Evolutionary conservation across 768 basidiomycete genomes (phyloP).

Genomic region (Boletus subcaerulescens): DNA sequence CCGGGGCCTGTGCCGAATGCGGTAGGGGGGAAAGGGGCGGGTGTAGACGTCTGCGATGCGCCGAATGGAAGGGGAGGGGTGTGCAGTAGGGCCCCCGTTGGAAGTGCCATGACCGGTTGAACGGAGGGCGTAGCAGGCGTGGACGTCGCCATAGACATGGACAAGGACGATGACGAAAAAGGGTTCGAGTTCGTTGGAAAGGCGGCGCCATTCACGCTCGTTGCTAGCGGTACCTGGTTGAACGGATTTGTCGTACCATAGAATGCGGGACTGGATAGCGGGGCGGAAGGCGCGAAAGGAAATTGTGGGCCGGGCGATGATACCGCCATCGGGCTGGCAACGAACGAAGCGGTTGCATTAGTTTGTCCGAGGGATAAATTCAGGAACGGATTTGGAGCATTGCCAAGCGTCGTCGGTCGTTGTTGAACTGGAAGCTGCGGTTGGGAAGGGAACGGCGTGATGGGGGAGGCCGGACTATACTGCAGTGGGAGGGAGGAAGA

Average conservation of each 20-base stretch:
- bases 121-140: conserved; percentile 5
- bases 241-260: conserved; percentile 21
- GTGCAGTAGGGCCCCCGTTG: conserved; percentile 7
- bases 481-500: conserved; percentile 50
- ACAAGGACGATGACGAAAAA: conserved; percentile 10
- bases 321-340: conserved; percentile 7
- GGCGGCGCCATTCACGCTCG: not conserved
- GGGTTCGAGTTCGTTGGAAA: conserved; percentile 12
- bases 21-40: conserved; percentile 1
- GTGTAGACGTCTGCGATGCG: not conserved
- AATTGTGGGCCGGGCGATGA: not conserved
- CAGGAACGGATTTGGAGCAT: conserved; percentile 20
- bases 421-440: conserved; percentile 10
- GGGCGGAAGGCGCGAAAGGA: conserved; percentile 4
- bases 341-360: not conserved
- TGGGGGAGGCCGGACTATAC: conserved; percentile 10
- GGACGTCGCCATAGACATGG: conserved; percentile 2
- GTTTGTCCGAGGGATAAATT: conserved; percentile 11
- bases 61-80: not conserved
- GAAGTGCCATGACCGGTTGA: conserved; percentile 5
- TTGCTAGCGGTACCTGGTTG: conserved; percentile 2
- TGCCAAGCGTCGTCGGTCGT: not conserved
- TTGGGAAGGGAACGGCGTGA: conserved; percentile 12
- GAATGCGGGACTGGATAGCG: conserved; percentile 13
- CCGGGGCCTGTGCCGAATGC: not conserved